These are phyloP conservation scores for Yamadazyma oceani DNA, from an alignment of 1,139 yeast genomes.

Conservation along the genomic window DNA sequence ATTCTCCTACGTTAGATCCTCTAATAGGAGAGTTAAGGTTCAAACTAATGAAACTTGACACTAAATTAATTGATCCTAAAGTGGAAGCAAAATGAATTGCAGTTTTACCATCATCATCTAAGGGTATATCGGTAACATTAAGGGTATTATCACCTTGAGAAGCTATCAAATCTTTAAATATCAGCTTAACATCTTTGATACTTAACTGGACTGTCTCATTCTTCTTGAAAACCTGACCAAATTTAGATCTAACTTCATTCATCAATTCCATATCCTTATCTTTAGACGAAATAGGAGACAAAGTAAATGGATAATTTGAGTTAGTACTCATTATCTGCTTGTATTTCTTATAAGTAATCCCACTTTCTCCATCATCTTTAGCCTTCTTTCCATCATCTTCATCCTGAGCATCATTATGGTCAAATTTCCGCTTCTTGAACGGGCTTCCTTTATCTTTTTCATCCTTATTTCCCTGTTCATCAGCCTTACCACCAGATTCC, in stretches of 20 bases:
- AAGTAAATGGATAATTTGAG: slow-evolving; percentile 50
- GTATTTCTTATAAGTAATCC: slow-evolving; percentile 12
- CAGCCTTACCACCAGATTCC: neutral
- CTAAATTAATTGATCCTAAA: slow-evolving; percentile 40
- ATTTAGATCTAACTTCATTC: slow-evolving; percentile 56
- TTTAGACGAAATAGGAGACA: slow-evolving; percentile 50
- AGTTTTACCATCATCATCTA: slow-evolving; percentile 45
- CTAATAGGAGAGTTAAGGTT: slow-evolving; percentile 43
- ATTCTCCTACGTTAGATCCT: slow-evolving; percentile 42
- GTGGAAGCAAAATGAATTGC: slow-evolving; percentile 50
- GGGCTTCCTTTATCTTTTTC: slow-evolving; percentile 5
- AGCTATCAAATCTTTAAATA: slow-evolving; percentile 22
- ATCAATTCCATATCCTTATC: slow-evolving; percentile 33
- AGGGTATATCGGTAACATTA: slow-evolving; percentile 33
- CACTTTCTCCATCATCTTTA: neutral
- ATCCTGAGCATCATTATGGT: neutral
- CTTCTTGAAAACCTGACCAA: slow-evolving; percentile 44
- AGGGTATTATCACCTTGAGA: slow-evolving; percentile 12
- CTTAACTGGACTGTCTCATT: slow-evolving; percentile 36
- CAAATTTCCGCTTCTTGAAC: slow-evolving; percentile 24
- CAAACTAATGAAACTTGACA: slow-evolving; percentile 35
- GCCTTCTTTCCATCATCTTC: neutral
- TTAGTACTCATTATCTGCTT: slow-evolving; percentile 19
- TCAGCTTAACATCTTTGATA: slow-evolving; percentile 32
- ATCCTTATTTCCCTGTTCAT: slow-evolving; percentile 6